Conservation (phyloP, 2,329 filamentous ascomycete genomes). For the Colletotrichum destructivum region DNA sequence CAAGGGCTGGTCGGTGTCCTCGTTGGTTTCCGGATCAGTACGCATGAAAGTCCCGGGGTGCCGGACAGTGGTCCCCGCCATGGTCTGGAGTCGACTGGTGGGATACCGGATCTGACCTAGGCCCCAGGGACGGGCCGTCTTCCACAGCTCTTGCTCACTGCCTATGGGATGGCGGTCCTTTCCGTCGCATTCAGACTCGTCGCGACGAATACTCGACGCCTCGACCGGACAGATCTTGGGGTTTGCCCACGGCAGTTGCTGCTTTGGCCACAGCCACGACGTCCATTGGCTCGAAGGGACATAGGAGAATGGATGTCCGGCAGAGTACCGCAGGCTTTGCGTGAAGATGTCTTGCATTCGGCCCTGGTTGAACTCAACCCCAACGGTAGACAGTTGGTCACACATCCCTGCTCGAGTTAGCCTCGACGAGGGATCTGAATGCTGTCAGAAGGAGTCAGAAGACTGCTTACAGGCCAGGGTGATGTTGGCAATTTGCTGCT, state of each 20-base stretch:
- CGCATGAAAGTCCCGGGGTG: conserved; percentile 65
- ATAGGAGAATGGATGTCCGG: not conserved
- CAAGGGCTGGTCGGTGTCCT: conserved; percentile 57
- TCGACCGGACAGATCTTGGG: conserved; percentile 15
- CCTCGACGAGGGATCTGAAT: not conserved
- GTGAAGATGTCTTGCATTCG: conserved; percentile 17
- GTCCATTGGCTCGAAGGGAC: not conserved
- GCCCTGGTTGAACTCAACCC: conserved; percentile 62
- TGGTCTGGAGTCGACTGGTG: conserved; percentile 57
- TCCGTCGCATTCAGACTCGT: conserved; percentile 57
- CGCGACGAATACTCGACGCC: conserved; percentile 45
- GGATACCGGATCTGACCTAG: conserved; percentile 61
- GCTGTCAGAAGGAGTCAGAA: too few relatives aligned
- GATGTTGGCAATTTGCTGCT: conserved; percentile 60
- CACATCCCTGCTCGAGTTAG: conserved; percentile 63
- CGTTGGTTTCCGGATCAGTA: conserved; percentile 57
- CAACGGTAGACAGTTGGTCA: conserved; percentile 67
- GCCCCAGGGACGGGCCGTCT: conserved; percentile 63
- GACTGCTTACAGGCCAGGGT: conserved; percentile 53
- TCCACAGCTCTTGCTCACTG: conserved; percentile 41
- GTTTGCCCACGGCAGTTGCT: conserved; percentile 16
- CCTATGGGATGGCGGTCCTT: conserved; percentile 45
- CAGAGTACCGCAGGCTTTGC: conserved; percentile 16
- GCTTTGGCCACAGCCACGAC: conserved; percentile 12
- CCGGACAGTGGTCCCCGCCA: conserved; percentile 59